Conservation (phyloP, 495 filamentous ascomycete species). For the Penicillium argentinense region DNA sequence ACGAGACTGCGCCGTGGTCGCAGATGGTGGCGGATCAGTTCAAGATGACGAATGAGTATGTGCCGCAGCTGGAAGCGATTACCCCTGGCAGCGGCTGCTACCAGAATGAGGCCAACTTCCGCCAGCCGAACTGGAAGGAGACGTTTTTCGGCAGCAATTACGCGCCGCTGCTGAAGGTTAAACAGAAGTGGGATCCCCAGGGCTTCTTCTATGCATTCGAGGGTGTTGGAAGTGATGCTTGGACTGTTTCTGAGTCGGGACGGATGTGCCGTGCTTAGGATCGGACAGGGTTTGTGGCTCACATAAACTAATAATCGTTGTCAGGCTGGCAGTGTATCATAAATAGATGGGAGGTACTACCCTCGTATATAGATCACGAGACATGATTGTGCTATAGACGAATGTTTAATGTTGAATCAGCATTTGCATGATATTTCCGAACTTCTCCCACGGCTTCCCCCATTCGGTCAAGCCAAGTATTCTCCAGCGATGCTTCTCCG, state of each 20-base stretch:
- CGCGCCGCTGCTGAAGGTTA: constrained; percentile 33
- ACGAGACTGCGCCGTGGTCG: constrained; percentile 45
- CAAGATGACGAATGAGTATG: constrained; percentile 37
- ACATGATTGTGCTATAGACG: no score
- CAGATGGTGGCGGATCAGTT: constrained; percentile 40
- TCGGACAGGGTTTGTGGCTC: no score
- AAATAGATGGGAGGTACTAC: no score
- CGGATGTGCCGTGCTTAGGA: constrained; percentile 29
- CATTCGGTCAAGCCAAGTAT: no score
- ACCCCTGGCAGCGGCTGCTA: constrained; percentile 37
- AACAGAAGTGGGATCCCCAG: constrained; percentile 53
- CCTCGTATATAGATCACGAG: no score
- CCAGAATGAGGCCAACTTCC: constrained; percentile 49
- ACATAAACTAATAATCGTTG: no score
- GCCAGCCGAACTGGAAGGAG: constrained; percentile 52
- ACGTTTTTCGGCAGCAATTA: constrained; percentile 56
- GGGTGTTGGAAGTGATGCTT: constrained; percentile 59
- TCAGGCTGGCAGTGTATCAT: no score
- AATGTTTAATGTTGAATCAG: no score
- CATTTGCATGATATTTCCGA: no score
- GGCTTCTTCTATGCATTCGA: constrained; percentile 60
- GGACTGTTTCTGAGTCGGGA: constrained; percentile 26
- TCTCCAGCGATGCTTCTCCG: no score
- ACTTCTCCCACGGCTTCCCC: no score
- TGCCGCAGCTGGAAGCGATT: constrained; percentile 48